A percentile compares a stretch with the other conserved stretches of the same genome.
Conservation (phyloP, 2,329 filamentous ascomycete species). For the Aspergillus sp. region DNA sequence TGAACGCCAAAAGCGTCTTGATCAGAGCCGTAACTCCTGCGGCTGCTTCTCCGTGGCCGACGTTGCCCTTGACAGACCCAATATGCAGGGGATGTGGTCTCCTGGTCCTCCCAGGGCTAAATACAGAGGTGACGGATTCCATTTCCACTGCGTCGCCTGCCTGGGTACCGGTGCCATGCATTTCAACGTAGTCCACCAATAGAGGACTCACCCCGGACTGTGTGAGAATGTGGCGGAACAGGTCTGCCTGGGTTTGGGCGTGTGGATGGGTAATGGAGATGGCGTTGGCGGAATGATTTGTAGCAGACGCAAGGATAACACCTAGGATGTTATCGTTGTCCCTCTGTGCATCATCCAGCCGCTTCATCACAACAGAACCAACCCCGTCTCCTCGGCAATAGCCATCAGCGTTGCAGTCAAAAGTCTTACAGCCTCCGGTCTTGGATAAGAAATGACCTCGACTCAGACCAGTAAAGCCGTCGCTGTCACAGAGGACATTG, state of each 20-base stretch:
- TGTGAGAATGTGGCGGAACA: constrained; percentile 68
- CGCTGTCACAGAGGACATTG: constrained; percentile 73
- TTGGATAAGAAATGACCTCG: constrained; percentile 62
- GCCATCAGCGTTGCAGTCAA: constrained; percentile 75
- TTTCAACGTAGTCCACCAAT: constrained; percentile 79
- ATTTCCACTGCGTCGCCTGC: constrained; percentile 80
- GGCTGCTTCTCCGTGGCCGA: constrained; percentile 46
- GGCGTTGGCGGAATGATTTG: constrained; percentile 78
- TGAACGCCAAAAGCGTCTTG: constrained; percentile 64
- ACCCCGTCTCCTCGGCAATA: constrained; percentile 79
- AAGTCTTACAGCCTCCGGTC: constrained; percentile 74
- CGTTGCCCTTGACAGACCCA: constrained; percentile 32
- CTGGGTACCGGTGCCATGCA: constrained; percentile 87
- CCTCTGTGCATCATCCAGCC: constrained; percentile 70
- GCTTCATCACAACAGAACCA: constrained; percentile 72
- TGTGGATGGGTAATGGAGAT: constrained; percentile 83
- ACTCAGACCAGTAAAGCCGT: constrained; percentile 73
- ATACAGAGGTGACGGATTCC: constrained; percentile 58
- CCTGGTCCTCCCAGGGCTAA: constrained; percentile 62
- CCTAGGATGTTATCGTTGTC: constrained; percentile 71
- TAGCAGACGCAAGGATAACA: constrained; percentile 70
- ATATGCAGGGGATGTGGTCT: constrained; percentile 26
- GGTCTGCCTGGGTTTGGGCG: constrained; percentile 67
- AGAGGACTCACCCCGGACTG: constrained; percentile 71
- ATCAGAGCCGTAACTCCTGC: constrained; percentile 44